Conservation (phyloP, 306 rosid species). For the Arachis hypogaea region DNA sequence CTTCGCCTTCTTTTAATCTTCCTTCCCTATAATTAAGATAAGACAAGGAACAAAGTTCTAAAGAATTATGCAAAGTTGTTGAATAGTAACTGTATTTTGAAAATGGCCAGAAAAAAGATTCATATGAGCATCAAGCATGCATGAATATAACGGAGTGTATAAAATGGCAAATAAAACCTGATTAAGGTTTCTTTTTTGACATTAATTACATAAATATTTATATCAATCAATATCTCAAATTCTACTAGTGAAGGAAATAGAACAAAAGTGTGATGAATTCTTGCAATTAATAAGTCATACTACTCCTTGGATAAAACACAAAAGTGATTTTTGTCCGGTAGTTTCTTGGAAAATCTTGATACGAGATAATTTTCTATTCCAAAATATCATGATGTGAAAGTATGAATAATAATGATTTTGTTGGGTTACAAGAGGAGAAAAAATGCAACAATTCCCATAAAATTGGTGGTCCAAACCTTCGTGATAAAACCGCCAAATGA, state of each 20-base stretch:
- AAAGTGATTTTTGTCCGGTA: neutral
- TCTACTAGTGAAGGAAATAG: neutral
- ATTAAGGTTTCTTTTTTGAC: neutral
- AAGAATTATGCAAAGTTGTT: neutral
- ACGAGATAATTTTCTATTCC: neutral
- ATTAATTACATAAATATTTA: neutral
- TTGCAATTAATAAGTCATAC: neutral
- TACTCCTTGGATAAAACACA: neutral
- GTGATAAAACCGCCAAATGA: neutral
- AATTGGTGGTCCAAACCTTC: neutral
- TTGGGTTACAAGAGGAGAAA: neutral
- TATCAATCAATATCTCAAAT: too few relatives aligned
- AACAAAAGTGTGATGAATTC: neutral
- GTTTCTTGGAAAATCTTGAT: neutral
- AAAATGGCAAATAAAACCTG: neutral
- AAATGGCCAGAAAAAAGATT: neutral
- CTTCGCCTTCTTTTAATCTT: conserved; percentile 32
- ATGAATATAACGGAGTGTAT: neutral
- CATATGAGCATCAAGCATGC: neutral
- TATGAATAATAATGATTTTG: neutral
- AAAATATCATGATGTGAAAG: neutral
- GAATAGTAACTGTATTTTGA: neutral
- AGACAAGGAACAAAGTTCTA: neutral
- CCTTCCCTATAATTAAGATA: conserved; percentile 33
- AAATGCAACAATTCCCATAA: neutral